Evolutionary conservation across 805 yeast genomes (phyloP), one percentile per base, ranked within the genome.

Genomic region (Barnettozyma sp.): DNA sequence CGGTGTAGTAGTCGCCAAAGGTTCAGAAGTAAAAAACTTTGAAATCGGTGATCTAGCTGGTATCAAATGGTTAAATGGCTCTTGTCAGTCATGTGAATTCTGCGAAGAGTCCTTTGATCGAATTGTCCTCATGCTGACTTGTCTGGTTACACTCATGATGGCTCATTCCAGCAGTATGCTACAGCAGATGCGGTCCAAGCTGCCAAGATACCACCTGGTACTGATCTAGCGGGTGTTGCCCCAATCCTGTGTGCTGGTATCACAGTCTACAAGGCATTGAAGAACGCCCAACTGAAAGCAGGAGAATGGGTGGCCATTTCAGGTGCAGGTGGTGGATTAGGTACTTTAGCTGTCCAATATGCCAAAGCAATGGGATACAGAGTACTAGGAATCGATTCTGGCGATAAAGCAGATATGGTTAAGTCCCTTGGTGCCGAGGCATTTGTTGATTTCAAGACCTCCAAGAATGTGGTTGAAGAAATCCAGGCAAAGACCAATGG

Each of bases 221-320:
- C 82, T 21, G 87, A 85, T 55, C 70, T 83, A 50, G 86, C 88
- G 35, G 69, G 65, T 42, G 74, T 76, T 38, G 76, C 94, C 5
- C 94, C 95, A 49, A 76, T 84, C 54, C 71, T 85, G 52, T 84
- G 95, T 65, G 95, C 94, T 13, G 95, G 95, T 62, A 73, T 84
- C 63, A 84, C 95, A 25, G 94, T 82, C 37, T 84, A 84, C 76
- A 84, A 83, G 70, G 95, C 94, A 22, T 67, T 84, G 57, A 83
- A 83, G 71, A 80, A 82, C 30, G 83, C 92, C 22, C 70, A 71
- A 29, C 65, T 78, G 50, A 55, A 43, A 35, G 73, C 85, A 35
- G 87, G 86, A 35, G 66, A 60, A 33, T 63, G 74, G 39, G 66
- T 61, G 51, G 65, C 63, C 28, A 38, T 40, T 31, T 34, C 41